Evolutionary conservation across 495 filamentous ascomycete species (phyloP), one percentile per base, ranked within the genome.

Genomic region (Rostrohypoxylon terebratum): DNA sequence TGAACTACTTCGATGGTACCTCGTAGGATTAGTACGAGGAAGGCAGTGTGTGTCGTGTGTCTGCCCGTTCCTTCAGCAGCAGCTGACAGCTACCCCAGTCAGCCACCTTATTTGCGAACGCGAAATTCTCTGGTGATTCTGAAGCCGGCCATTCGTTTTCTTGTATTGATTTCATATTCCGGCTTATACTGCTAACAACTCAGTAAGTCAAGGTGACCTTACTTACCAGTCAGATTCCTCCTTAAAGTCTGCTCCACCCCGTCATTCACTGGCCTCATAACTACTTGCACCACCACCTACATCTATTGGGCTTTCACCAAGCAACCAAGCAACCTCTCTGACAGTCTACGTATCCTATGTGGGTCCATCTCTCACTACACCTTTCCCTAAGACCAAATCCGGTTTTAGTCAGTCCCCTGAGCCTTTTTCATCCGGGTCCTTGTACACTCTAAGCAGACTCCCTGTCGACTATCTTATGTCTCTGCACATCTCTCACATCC

Each of bases 371-470:
- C 64, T 65, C 58, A 71, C 67, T 69, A 68, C 72, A 68, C 72
- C 68, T 71, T 72, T 68, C 16, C 44, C 59, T 65, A 61, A 69
- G 45, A 62, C 63, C 71, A 68, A 73, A 76, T 73, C 74, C 69
- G 67, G 74, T 64, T 76, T 76, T 70, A 65, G 66, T 68, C 53
- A 42, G 59, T 68, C 72, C 72, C 68, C 33, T 68, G 72, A 76
- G 70, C 66, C 74, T 73, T 75, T 75, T 74, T 62, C n/a, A 65
- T 61, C 63, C 63, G 66, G 73, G 65, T 62, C 40, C 61, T 34
- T 69, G 48, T 68, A 65, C 70, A 47, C 59, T 75, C 51, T 70
- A 69, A 70, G 73, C 48, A 73, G 62, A 73, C 64, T 75, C 65
- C 65, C 68, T 71, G 47, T 68, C 60, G 28, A 65, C 34, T 70